phyloP scores from a whole-genome alignment of 768 basidiomycete genomes.

The Dioszegia aurantiaca region DNA sequence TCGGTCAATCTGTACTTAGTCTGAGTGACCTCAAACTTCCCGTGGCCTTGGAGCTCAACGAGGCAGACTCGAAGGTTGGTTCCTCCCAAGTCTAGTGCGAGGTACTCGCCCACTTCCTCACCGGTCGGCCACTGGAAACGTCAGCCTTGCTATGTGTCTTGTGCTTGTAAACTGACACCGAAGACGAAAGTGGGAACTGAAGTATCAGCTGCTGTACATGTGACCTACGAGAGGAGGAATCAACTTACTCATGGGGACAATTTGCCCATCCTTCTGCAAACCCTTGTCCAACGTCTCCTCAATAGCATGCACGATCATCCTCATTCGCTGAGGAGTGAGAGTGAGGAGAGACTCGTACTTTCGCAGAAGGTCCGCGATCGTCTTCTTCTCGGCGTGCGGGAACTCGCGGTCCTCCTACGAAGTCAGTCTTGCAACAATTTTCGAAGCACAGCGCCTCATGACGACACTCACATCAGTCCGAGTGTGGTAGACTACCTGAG shows the following conservation, averaged over 20 bases:
- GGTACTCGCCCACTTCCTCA: constrained; percentile 79
- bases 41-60: constrained; percentile 82
- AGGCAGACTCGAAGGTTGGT: constrained; percentile 99
- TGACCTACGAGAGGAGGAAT: neutral
- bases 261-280: constrained; percentile 73
- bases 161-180: constrained; percentile 36
- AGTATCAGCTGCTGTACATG: constrained; percentile 8
- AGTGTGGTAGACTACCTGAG: constrained; percentile 79
- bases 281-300: constrained; percentile 86
- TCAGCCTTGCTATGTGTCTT: constrained; percentile 36
- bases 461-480: constrained; percentile 77
- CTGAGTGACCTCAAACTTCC: constrained; percentile 97
- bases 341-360: constrained; percentile 83
- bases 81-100: constrained; percentile 71
- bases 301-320: constrained; percentile 93
- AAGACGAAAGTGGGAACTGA: constrained; percentile 94
- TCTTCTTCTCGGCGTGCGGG: constrained; percentile 90
- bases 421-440: constrained; percentile 1
- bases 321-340: constrained; percentile 47
- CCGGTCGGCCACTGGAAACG: constrained; percentile 72
- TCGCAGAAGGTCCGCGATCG: constrained; percentile 88
- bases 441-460: too few species aligned
- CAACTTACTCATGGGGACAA: constrained; percentile 68
- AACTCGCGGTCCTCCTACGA: constrained; percentile 61
- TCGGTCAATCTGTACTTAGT: constrained; percentile 95